Evolutionary conservation across 331 rosid genomes (phyloP), one percentile per base, ranked within the genome.

Genomic region (Rhamnella rubrinervis): DNA sequence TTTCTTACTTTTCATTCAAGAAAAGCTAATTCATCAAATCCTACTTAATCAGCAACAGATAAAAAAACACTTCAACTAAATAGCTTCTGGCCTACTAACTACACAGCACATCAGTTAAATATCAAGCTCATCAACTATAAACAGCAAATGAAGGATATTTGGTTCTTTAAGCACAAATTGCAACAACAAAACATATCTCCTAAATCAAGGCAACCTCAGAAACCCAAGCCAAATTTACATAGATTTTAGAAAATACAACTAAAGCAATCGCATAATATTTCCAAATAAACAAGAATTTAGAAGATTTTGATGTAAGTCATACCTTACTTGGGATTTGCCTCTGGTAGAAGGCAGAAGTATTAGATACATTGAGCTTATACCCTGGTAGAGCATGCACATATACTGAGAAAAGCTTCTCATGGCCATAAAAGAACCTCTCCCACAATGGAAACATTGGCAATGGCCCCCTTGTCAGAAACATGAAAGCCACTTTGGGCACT

Each of bases 281-380:
- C 4, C 4, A 52, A 59, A 47, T 17, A n/a, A n/a, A 11, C n/a
- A 19, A 55, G 15, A 53, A 56, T 58, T 5, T 6, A 16, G 14
- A 55, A 26, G 12, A 71, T 67, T 5, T 50, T 25, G 37, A 46
- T n/a, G 51, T 26, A 31, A 16, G 23, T 44, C 58, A 47, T 59
- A 89, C 98, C 96, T 84, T 85, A 65, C 98, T 93, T 17, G 98
- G 96, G 37, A 93, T 93, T 65, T 93, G 68, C 41, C 98, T 85
- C 40, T 35, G 49, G 67, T 84, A 80, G 66, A 93, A 93, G 13
- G 78, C 86, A 15, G 98, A 93, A 52, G 83, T 62, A 23, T 8
- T 19, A 23, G 97, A 75, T 19, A 85, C 91, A 59, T 84, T 71
- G 78, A 89, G 86, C 66, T 55, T 25, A 47, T 66, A 89, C 5